Conservation (phyloP, 108 stramenopile genomes). For the Conticribra guillardii region DNA sequence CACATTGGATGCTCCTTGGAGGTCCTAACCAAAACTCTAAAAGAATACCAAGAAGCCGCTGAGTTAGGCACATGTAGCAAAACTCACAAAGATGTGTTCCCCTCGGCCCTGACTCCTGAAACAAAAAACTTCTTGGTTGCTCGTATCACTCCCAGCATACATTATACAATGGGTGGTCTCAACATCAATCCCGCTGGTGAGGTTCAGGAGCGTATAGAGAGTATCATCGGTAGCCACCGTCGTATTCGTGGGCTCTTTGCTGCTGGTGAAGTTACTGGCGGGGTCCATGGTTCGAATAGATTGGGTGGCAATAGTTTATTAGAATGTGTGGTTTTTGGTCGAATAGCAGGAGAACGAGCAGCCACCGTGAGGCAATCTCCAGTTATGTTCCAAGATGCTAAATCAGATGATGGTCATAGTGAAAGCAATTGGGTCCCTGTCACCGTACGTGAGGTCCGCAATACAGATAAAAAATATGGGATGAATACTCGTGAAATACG, state of each 20-base stretch:
- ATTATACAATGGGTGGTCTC: slow-evolving; percentile 92
- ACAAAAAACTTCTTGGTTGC: slow-evolving; percentile 70
- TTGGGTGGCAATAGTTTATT: slow-evolving; percentile 83
- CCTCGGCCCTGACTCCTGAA: slow-evolving; percentile 18
- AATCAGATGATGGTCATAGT: slow-evolving; percentile 18
- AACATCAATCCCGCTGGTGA: slow-evolving; percentile 63
- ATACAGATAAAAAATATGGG: slow-evolving; percentile 59
- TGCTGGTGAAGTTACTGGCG: slow-evolving; percentile 77
- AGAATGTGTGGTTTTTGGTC: slow-evolving; percentile 88
- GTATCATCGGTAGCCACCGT: slow-evolving; percentile 36
- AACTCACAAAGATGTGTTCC: slow-evolving; percentile 34
- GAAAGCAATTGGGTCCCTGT: slow-evolving; percentile 48
- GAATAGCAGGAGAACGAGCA: slow-evolving; percentile 60
- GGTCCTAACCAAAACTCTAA: slow-evolving; percentile 24
- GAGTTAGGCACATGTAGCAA: slow-evolving; percentile 24
- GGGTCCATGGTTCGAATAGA: slow-evolving; percentile 69
- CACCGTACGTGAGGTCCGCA: slow-evolving; percentile 46
- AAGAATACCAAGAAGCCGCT: slow-evolving; percentile 37
- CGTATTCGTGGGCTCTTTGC: slow-evolving; percentile 64
- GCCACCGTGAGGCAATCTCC: slow-evolving; percentile 35
- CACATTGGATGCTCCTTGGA: slow-evolving; percentile 31
- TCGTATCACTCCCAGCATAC: slow-evolving; percentile 67
- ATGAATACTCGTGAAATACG: slow-evolving; percentile 52
- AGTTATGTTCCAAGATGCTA: slow-evolving; percentile 19
- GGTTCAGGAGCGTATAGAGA: slow-evolving; percentile 49